Evolutionary conservation across 371 early-diverging fungal genomes (phyloP).

Genomic region (Mortierella polycephala): DNA sequence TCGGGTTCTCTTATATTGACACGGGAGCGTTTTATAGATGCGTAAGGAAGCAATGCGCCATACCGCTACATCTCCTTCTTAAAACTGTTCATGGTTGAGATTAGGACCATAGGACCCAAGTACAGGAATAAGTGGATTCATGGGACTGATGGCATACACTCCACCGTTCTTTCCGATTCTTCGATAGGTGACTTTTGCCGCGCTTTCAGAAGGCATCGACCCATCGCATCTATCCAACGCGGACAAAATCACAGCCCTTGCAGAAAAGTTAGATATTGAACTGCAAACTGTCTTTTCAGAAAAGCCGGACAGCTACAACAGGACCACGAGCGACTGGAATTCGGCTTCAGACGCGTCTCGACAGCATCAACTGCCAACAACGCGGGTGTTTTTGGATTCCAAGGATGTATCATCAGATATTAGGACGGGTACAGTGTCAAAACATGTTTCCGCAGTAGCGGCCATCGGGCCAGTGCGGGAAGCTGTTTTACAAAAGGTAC

Average conservation of each 20-base stretch:
- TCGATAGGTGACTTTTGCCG: conserved; percentile 67
- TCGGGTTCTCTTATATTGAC: conserved; percentile 86
- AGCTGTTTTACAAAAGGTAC: conserved; percentile 73
- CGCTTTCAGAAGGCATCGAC: conserved; percentile 57
- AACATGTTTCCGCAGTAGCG: conserved; percentile 76
- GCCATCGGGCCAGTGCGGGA: conserved; percentile 72
- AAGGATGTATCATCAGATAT: conserved; percentile 77
- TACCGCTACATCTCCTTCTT: too few species aligned
- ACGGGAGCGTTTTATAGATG: conserved; percentile 78
- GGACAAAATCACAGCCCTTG: conserved; percentile 39
- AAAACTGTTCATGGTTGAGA: background rate
- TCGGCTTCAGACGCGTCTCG: background rate
- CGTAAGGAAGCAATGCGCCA: conserved; percentile 49
- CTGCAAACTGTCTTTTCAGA: conserved; percentile 27
- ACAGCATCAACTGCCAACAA: conserved; percentile 38
- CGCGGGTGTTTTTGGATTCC: conserved; percentile 65
- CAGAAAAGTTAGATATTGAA: conserved; percentile 35
- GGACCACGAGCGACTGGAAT: too few species aligned
- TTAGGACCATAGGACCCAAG: background rate
- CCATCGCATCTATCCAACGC: conserved; percentile 28
- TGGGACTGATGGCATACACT: too few species aligned
- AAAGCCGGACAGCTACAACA: conserved; percentile 3
- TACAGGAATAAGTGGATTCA: background rate
- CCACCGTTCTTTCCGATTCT: background rate
- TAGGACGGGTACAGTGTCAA: conserved; percentile 71